Base-by-base conservation (phyloP, 148 eudicot species). In the Amaranthus palmeri region DNA sequence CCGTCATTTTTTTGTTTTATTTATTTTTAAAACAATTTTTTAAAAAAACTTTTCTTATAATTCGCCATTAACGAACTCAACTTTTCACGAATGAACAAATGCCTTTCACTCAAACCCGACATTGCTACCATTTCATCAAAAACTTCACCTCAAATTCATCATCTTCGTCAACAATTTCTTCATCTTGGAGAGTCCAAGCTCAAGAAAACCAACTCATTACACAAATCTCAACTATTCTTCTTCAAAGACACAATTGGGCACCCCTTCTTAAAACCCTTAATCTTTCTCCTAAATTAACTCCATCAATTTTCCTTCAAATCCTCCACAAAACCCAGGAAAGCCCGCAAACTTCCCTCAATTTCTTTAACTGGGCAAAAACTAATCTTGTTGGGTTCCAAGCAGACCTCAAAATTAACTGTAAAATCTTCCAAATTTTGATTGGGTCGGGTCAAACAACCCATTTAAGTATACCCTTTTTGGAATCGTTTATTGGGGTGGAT, bases 361-460 rank as follows among this genome's bases (percentile, higher is more conserved):
- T 91, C 87, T 92, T 89, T 87, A 81, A 83, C 36, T 91, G 88
- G 88, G 88, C 86, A n/a, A 84, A 78, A 72, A 61, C 80, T 64
- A 81, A 79, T 76, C 74, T 86, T 77, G 83, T 83, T 74, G 80
- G 79, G 71, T 89, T 95, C 51, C 64, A 84, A 70, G 91, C 96
- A 0, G 90, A 88, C 72, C 68, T 88, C 60, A 72, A 78, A 80
- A 75, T 82, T 80, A 83, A 79, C 42, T 76, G 75, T 74, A 80
- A 66, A 44, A 17, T 89, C 25, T 42, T 69, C 61, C 81, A 71
- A 15, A 74, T 87, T 53, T 69, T 83, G 15, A 53, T 73, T 15
- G 80, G 83, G 74, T 81, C 85, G 6, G 86, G 81, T 54, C 70
- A 82, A 14, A 64, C 75, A 14, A 64, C 75, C 49, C 73, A 65